These are phyloP conservation scores for Buxus sempervirens DNA, from an alignment of 164 flowering plant species.

Conservation along the genomic window DNA sequence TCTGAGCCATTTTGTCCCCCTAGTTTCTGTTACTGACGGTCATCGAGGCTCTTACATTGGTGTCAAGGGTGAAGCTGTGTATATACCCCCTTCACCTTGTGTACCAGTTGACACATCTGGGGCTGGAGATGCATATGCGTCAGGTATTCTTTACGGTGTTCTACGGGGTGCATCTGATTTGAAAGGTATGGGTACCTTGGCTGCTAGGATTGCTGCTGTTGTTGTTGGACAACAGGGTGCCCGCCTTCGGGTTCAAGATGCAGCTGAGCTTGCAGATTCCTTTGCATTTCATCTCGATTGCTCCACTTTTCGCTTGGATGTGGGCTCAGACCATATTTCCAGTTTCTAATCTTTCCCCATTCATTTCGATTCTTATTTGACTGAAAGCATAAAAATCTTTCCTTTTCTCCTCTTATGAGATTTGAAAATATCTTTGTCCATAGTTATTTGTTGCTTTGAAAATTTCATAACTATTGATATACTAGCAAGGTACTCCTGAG, in stretches of 20 bases:
- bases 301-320: conserved; percentile 35
- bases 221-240: conserved; percentile 97
- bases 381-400: too few relatives aligned
- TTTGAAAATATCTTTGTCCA: neutral
- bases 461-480: neutral
- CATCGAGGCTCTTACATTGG: conserved; percentile 83
- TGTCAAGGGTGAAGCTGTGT: conserved; percentile 83
- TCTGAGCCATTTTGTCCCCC: conserved; percentile 80
- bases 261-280: conserved; percentile 57
- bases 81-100: conserved; percentile 80
- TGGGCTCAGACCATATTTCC: conserved; percentile 55
- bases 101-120: conserved; percentile 90
- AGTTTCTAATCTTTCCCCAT: conserved; percentile 14
- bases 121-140: conserved; percentile 97
- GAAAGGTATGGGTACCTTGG: conserved; percentile 74
- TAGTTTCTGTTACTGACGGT: conserved; percentile 93
- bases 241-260: conserved; percentile 77
- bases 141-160: conserved; percentile 80
- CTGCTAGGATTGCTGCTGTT: conserved; percentile 77
- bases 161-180: conserved; percentile 66
- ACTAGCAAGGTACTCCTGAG: too few relatives aligned
- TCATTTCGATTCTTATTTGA: neutral
- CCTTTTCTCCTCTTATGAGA: too few relatives aligned
- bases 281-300: conserved; percentile 38
- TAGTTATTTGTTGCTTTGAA: neutral